These are phyloP conservation scores for Coemansia sp. DNA, from an alignment of 192 early-diverging fungal species.

Conservation along the genomic window DNA sequence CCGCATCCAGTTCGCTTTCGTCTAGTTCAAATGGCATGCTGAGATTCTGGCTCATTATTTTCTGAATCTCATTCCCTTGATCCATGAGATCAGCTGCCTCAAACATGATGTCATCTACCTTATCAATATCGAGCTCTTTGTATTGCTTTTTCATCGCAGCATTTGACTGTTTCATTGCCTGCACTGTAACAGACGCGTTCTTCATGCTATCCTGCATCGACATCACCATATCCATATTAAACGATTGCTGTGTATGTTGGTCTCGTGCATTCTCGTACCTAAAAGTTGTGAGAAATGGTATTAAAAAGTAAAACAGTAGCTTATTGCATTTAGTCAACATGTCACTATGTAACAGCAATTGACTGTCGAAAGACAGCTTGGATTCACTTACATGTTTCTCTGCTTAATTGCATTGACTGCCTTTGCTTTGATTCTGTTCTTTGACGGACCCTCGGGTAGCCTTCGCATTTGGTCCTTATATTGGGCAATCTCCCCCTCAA, in stretches of 20 bases:
- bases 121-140: slow-evolving; percentile 91
- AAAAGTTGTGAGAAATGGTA: slow-evolving; percentile 1
- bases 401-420: slow-evolving; percentile 91
- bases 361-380: background rate
- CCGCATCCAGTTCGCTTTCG: slow-evolving; percentile 96
- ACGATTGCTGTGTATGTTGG: slow-evolving; percentile 92
- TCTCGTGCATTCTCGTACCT: slow-evolving; percentile 87
- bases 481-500: slow-evolving; percentile 88
- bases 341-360: background rate
- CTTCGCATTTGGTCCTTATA: slow-evolving; percentile 93
- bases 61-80: slow-evolving; percentile 96
- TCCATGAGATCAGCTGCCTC: slow-evolving; percentile 98
- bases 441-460: slow-evolving; percentile 85
- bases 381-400: slow-evolving; percentile 72
- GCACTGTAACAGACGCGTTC: slow-evolving; percentile 93
- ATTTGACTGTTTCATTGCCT: slow-evolving; percentile 95
- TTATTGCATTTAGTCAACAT: background rate
- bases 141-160: slow-evolving; percentile 95
- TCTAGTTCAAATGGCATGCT: slow-evolving; percentile 93
- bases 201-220: slow-evolving; percentile 94
- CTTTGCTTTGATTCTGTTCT: slow-evolving; percentile 90
- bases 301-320: background rate
- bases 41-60: slow-evolving; percentile 89
- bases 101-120: slow-evolving; percentile 92
- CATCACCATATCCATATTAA: slow-evolving; percentile 97